Percentiles rank a stretch among this genome's conserved stretches.
phyloP scores from a whole-genome alignment of 179 eudicot species.

The Silene vulgaris region DNA sequence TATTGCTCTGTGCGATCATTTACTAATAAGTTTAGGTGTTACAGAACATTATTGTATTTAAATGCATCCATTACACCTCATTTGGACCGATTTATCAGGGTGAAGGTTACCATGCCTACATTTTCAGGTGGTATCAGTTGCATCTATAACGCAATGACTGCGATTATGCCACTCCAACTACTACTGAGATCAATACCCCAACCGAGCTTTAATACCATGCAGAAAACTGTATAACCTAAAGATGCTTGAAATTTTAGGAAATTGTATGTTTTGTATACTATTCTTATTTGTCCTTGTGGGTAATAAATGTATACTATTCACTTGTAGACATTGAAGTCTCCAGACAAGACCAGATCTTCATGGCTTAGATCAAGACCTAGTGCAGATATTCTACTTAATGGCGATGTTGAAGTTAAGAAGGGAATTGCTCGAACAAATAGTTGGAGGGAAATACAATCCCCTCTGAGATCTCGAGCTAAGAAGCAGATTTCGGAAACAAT shows the following conservation, averaged over 20 bases:
- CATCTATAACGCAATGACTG: not conserved
- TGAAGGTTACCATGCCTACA: not conserved
- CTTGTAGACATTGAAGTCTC: constrained; percentile 22
- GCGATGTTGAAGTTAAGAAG: constrained; percentile 28
- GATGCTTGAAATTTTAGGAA: not conserved
- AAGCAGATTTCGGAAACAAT: constrained; percentile 27
- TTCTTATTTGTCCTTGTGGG: not conserved
- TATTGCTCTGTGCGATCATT: not conserved
- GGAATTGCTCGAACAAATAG: constrained; percentile 27
- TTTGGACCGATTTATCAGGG: too few species aligned
- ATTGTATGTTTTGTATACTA: not conserved
- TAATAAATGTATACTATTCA: not conserved
- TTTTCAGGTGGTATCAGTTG: not conserved
- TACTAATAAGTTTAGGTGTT: not conserved
- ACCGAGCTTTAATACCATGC: not conserved
- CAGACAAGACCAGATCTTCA: constrained; percentile 27
- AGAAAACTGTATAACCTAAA: not conserved
- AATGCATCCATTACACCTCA: not conserved
- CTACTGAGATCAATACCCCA: too few species aligned
- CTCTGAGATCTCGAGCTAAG: constrained; percentile 24
- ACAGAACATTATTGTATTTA: not conserved
- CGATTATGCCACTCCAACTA: too few species aligned
- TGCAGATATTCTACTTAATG: constrained; percentile 20
- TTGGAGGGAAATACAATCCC: constrained; percentile 27
- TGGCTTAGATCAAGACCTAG: constrained; percentile 30